These are phyloP conservation scores for Pythium sukuiense DNA, from an alignment of 352 stramenopile species.

Conservation along the genomic window DNA sequence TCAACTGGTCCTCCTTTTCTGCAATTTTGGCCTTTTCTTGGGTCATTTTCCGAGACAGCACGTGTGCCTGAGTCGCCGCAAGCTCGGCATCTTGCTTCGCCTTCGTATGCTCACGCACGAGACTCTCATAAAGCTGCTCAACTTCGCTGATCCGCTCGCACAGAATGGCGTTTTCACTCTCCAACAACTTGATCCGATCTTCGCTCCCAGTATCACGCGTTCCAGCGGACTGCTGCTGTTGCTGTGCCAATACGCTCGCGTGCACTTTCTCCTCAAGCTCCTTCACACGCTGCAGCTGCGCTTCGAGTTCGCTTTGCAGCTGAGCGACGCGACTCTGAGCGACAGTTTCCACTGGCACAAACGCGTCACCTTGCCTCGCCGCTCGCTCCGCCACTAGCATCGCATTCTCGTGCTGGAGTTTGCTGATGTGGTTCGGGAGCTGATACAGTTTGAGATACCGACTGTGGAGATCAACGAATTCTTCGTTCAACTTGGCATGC, in stretches of 20 bases:
- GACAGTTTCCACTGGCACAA: conserved; percentile 21
- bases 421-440: conserved; percentile 44
- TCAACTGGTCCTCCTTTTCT: conserved; percentile 61
- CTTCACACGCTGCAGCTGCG: conserved; percentile 40
- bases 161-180: conserved; percentile 55
- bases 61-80: conserved; percentile 64
- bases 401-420: conserved; percentile 48
- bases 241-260: conserved; percentile 1
- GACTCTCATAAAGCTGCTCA: conserved; percentile 69
- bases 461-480: conserved; percentile 44
- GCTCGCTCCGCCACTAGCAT: conserved; percentile 44
- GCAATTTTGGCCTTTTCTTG: conserved; percentile 51
- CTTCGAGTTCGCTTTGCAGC: conserved; percentile 51
- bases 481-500: conserved; percentile 42
- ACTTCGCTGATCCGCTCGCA: conserved; percentile 70
- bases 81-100: conserved; percentile 67
- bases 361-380: conserved; percentile 13
- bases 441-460: conserved; percentile 55
- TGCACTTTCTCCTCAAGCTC: conserved; percentile 45
- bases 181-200: conserved; percentile 27
- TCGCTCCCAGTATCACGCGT: background rate
- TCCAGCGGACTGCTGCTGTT: background rate
- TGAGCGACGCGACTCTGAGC: conserved; percentile 43
- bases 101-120: conserved; percentile 59
- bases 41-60: conserved; percentile 37